Evolutionary conservation across 768 basidiomycete genomes (phyloP).

Genomic region (Porphyrellus cyaneotinctus): DNA sequence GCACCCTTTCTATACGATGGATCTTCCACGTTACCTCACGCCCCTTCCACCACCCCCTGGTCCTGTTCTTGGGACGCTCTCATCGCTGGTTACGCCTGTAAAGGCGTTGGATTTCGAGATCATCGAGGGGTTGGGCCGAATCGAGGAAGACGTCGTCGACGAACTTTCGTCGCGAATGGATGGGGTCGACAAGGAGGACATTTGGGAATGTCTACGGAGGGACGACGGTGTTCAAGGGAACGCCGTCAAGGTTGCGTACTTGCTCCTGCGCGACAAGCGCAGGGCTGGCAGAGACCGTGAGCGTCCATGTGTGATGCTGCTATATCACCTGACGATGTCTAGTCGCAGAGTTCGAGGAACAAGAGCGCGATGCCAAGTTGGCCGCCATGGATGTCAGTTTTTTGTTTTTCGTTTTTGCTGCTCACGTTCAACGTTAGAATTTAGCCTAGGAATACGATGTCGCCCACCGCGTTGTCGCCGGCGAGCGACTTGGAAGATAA

Average conservation of each 20-base stretch:
- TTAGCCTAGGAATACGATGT: constrained; percentile 68
- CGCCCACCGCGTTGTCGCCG: constrained; percentile 64
- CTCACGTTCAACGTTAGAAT: not conserved
- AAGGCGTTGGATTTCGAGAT: constrained; percentile 74
- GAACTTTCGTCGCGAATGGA: constrained; percentile 70
- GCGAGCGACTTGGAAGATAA: constrained; percentile 65
- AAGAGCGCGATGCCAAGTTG: constrained; percentile 78
- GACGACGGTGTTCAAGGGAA: constrained; percentile 87
- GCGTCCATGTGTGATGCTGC: constrained; percentile 29
- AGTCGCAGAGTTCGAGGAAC: constrained; percentile 79
- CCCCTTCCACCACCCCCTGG: constrained; percentile 76
- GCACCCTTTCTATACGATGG: constrained; percentile 85
- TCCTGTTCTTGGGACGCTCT: constrained; percentile 71
- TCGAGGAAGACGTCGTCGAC: constrained; percentile 89
- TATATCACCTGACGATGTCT: constrained; percentile 17
- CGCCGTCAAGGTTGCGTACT: constrained; percentile 94
- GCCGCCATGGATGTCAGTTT: constrained; percentile 76
- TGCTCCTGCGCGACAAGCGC: constrained; percentile 86
- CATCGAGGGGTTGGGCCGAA: constrained; percentile 87
- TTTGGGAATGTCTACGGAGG: constrained; percentile 79
- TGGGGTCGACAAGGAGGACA: constrained; percentile 75
- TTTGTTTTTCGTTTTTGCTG: constrained; percentile 18
- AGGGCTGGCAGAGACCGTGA: constrained; percentile 79
- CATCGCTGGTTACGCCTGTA: constrained; percentile 64
- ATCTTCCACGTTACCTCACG: constrained; percentile 82